A percentile compares a stretch with the other conserved stretches of the same genome.
These are phyloP conservation scores for Neurospora crassa DNA, from an alignment of 2,329 filamentous ascomycete genomes.

Conservation along the genomic window DNA sequence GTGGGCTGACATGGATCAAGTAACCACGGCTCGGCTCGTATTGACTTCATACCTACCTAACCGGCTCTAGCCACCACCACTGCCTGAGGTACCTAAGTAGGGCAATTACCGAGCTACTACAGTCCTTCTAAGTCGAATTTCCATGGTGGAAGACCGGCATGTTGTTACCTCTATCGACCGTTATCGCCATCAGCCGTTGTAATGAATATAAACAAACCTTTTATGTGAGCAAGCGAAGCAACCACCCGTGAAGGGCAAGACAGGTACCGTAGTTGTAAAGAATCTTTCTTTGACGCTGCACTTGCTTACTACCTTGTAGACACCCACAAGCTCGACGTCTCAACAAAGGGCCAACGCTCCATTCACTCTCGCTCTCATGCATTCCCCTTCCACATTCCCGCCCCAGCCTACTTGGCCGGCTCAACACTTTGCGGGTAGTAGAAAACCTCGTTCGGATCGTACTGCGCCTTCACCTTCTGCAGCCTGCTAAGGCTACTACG, in stretches of 20 bases:
- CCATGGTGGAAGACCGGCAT: background rate
- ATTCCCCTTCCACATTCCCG: background rate
- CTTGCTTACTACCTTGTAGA: background rate
- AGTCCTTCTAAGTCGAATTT: background rate
- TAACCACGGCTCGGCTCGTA: background rate
- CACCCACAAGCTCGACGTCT: background rate
- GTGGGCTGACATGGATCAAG: background rate
- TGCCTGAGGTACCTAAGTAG: background rate
- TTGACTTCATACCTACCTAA: background rate
- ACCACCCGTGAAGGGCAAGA: background rate
- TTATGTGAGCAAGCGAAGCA: background rate
- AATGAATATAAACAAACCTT: background rate
- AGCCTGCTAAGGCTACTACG: slow-evolving; percentile 28
- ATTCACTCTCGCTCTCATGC: background rate
- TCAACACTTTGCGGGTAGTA: slow-evolving; percentile 28
- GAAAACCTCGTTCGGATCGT: slow-evolving; percentile 32
- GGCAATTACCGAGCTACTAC: background rate
- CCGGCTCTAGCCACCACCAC: background rate
- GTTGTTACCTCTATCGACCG: background rate
- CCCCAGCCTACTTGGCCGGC: slow-evolving; percentile 11
- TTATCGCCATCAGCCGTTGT: background rate
- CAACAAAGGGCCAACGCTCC: background rate
- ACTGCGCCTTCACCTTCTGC: slow-evolving; percentile 27
- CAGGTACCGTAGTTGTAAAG: background rate
- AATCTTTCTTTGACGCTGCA: background rate